Conservation (phyloP, 352 stramenopile genomes). For the Globisporangium viniferum region DNA sequence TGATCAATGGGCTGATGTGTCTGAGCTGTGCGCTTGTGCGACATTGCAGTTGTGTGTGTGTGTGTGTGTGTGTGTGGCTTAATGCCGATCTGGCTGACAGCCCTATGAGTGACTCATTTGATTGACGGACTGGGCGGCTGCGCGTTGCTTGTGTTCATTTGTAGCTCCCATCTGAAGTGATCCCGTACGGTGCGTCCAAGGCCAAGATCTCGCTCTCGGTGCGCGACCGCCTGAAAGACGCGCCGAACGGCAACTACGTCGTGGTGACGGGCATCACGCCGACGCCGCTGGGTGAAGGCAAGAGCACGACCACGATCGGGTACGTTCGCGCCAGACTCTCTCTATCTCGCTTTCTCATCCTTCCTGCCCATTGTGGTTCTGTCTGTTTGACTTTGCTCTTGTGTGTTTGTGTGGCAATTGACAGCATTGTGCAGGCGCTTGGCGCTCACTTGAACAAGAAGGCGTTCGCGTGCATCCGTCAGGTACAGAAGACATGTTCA, state of each 20-base stretch:
- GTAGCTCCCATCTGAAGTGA: constrained; percentile 76
- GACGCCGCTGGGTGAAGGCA: constrained; percentile 97
- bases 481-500: constrained; percentile 61
- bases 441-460: constrained; percentile 92
- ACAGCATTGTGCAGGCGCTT: constrained; percentile 93
- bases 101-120: neutral
- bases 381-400: constrained; percentile 32
- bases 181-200: constrained; percentile 89
- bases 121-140: neutral
- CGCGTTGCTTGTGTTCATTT: constrained; percentile 14
- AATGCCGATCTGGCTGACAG: no score
- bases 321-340: constrained; percentile 20
- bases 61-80: no score
- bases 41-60: neutral
- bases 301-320: constrained; percentile 99
- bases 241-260: constrained; percentile 95
- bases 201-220: constrained; percentile 92
- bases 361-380: no score
- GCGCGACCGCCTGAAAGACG: constrained; percentile 84
- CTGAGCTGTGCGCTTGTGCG: neutral
- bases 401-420: constrained; percentile 41
- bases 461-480: constrained; percentile 96
- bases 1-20: neutral
- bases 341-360: neutral
- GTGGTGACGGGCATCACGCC: constrained; percentile 97